These are phyloP conservation scores for Pterocarpus santalinus DNA, from an alignment of 306 rosid genomes.

Conservation along the genomic window DNA sequence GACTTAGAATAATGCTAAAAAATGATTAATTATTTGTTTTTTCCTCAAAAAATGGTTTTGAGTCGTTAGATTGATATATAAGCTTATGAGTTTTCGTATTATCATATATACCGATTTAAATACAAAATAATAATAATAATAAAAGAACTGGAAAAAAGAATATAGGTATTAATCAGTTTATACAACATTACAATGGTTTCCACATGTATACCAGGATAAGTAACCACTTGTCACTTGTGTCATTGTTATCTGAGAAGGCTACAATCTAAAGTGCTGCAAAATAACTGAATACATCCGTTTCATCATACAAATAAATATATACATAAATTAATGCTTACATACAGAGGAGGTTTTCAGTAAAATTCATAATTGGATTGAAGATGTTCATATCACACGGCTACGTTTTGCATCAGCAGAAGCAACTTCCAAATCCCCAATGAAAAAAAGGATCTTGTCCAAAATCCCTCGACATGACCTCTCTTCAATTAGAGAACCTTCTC, in stretches of 20 bases:
- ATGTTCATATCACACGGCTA: conserved; percentile 53
- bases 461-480: conserved; percentile 65
- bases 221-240: neutral
- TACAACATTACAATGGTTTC: neutral
- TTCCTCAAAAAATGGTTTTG: too few species aligned
- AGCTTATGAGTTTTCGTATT: too few species aligned
- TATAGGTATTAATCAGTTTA: neutral
- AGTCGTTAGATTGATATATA: too few species aligned
- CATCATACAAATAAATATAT: conserved; percentile 25
- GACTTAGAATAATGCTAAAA: too few species aligned
- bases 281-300: conserved; percentile 26
- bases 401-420: conserved; percentile 77
- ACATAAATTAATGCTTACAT: conserved; percentile 44
- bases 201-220: neutral
- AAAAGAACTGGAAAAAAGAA: too few species aligned
- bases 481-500: conserved; percentile 53
- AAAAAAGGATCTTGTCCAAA: conserved; percentile 77
- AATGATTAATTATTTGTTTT: too few species aligned
- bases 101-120: too few species aligned
- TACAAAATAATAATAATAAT: too few species aligned
- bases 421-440: conserved; percentile 84
- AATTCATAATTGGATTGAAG: neutral
- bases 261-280: neutral
- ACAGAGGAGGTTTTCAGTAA: conserved; percentile 39
- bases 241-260: neutral